A percentile compares a stretch with the other conserved stretches of the same genome.
Conservation (phyloP, 1,284 basidiomycete species). For the Earliella scabrosa region DNA sequence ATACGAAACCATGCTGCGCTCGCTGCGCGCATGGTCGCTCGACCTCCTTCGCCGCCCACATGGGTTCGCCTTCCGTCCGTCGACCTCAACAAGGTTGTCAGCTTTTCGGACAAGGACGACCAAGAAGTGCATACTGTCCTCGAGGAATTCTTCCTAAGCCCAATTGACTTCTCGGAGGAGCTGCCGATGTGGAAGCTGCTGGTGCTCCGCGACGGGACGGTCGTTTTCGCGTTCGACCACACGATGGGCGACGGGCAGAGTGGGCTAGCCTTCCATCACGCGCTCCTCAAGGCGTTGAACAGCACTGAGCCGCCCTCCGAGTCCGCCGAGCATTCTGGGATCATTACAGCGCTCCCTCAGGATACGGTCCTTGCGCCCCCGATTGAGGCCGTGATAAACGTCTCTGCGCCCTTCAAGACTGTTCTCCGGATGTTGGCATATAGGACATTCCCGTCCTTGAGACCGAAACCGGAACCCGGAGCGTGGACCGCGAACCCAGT, state of each 20-base stretch:
- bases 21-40: constrained; percentile 31
- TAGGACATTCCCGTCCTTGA: constrained; percentile 34
- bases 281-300: constrained; percentile 38
- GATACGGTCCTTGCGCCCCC: constrained; percentile 29
- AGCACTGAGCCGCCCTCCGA: background rate
- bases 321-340: constrained; percentile 7
- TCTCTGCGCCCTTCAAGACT: constrained; percentile 36
- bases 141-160: constrained; percentile 31
- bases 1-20: constrained; percentile 35
- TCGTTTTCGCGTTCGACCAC: constrained; percentile 45
- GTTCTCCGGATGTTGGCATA: constrained; percentile 30
- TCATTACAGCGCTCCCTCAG: constrained; percentile 18
- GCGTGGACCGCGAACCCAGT: constrained; percentile 43
- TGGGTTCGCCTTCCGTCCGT: constrained; percentile 37
- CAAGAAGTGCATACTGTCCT: constrained; percentile 31
- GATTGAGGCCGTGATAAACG: constrained; percentile 35
- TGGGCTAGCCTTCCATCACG: constrained; percentile 42
- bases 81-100: constrained; percentile 38
- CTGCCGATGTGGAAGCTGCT: constrained; percentile 45
- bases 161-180: constrained; percentile 30
- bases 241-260: constrained; percentile 46
- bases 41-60: constrained; percentile 2
- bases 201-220: constrained; percentile 37
- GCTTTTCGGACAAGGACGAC: constrained; percentile 29
- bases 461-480: constrained; percentile 27